Conservation (phyloP, 164 flowering plant genomes). For the Euptelea pleiosperma region DNA sequence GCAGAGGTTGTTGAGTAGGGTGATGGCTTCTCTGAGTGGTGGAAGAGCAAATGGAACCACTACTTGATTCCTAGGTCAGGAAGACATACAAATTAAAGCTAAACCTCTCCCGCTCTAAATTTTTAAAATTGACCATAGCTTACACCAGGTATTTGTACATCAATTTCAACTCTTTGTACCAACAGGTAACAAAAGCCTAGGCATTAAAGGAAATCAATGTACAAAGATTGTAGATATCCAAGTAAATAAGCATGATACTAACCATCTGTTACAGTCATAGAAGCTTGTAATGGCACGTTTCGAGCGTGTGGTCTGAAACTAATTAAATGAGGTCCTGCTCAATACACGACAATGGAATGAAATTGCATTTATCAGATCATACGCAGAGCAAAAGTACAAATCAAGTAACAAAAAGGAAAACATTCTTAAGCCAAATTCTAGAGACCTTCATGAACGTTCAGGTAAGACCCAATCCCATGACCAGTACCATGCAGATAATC, state of each 20-base stretch:
- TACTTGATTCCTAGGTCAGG: no score
- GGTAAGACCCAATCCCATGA: conserved; percentile 91
- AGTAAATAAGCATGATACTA: conserved; percentile 23
- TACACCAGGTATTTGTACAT: no score
- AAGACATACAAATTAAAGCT: no score
- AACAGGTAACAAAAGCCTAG: no score
- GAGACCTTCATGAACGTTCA: conserved; percentile 94
- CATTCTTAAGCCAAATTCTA: not conserved
- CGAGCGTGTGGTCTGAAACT: conserved; percentile 82
- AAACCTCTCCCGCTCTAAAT: no score
- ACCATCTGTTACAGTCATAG: conserved; percentile 99
- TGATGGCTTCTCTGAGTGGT: no score
- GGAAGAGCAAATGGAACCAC: no score
- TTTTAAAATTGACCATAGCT: no score
- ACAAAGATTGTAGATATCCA: not conserved
- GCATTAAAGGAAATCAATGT: not conserved
- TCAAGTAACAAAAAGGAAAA: no score
- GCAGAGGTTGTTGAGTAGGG: no score
- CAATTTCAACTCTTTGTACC: no score
- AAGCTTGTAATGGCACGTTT: conserved; percentile 79
- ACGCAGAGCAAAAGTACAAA: no score
- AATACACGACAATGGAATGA: conserved; percentile 7
- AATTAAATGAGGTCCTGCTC: conserved; percentile 88
- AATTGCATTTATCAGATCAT: conserved; percentile 3
- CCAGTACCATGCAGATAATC: conserved; percentile 99